Conservation (phyloP, 2,329 filamentous ascomycete genomes). For the Aspergillus pseudotamarii region DNA sequence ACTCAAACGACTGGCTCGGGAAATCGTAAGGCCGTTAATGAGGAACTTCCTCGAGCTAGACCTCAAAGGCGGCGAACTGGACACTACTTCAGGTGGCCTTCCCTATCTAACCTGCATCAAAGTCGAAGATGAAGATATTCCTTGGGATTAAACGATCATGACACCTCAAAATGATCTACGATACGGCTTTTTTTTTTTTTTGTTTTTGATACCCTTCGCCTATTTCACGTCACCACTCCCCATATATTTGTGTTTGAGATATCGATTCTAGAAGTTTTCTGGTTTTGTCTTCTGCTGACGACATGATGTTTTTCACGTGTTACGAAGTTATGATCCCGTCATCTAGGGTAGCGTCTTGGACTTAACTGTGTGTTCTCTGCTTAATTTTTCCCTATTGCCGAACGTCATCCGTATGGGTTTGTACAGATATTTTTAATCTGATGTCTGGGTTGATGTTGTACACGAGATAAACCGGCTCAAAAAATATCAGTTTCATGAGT, state of each 20-base stretch:
- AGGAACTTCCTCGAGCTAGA: conserved; percentile 82
- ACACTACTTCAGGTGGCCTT: conserved; percentile 47
- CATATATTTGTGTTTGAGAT: not conserved
- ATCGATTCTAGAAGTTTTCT: conserved; percentile 10
- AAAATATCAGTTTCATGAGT: not conserved
- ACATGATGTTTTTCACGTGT: conserved; percentile 12
- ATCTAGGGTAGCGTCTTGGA: not conserved
- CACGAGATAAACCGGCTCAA: not conserved
- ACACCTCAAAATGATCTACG: conserved; percentile 1
- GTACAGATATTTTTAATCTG: not conserved
- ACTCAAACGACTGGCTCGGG: conserved; percentile 79
- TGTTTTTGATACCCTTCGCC: conserved; percentile 18
- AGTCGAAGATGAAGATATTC: conserved; percentile 64
- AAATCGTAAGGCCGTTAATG: conserved; percentile 83
- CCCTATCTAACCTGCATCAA: conserved; percentile 68
- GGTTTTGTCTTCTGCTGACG: not conserved
- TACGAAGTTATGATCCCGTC: conserved; percentile 9
- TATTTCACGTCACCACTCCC: conserved; percentile 6
- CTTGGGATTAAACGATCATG: conserved; percentile 54
- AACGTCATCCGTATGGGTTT: not conserved
- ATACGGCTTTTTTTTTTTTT: conserved; percentile 7
- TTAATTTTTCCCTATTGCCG: not conserved
- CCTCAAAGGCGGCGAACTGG: conserved; percentile 47
- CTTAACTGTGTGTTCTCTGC: not conserved
- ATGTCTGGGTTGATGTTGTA: not conserved